phyloP scores from a whole-genome alignment of 352 stramenopile species.

The Phytopythium boreale region DNA sequence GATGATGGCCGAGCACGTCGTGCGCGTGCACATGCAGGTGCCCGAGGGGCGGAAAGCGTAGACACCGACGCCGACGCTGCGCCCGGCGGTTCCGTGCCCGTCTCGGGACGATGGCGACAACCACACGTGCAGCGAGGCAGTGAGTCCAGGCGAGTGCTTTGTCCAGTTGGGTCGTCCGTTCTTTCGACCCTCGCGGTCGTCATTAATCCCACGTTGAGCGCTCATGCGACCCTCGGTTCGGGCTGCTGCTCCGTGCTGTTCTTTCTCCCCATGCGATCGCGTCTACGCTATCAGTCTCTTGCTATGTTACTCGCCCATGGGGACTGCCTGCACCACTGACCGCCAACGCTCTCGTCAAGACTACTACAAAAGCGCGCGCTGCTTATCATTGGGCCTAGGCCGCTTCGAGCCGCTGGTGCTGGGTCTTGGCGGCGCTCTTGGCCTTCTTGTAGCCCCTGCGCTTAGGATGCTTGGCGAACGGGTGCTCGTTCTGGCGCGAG shows the following conservation, averaged over 20 bases:
- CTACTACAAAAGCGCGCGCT: neutral
- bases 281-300: neutral
- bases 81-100: too few relatives aligned
- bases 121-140: too few relatives aligned
- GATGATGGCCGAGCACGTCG: constrained; percentile 73
- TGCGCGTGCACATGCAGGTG: constrained; percentile 63
- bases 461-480: constrained; percentile 63
- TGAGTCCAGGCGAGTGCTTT: too few relatives aligned
- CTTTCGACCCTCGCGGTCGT: too few relatives aligned
- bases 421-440: constrained; percentile 5
- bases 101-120: too few relatives aligned
- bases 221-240: neutral
- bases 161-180: too few relatives aligned
- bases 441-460: constrained; percentile 22
- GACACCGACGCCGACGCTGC: neutral
- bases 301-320: neutral
- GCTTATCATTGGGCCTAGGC: too few relatives aligned
- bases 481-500: constrained; percentile 42
- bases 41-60: constrained; percentile 64
- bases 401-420: neutral
- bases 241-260: too few relatives aligned
- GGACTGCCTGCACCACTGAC: neutral
- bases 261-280: neutral
- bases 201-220: neutral
- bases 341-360: neutral